Base-by-base conservation (phyloP, 495 filamentous ascomycete genomes). In the Aspergillus campestris region DNA sequence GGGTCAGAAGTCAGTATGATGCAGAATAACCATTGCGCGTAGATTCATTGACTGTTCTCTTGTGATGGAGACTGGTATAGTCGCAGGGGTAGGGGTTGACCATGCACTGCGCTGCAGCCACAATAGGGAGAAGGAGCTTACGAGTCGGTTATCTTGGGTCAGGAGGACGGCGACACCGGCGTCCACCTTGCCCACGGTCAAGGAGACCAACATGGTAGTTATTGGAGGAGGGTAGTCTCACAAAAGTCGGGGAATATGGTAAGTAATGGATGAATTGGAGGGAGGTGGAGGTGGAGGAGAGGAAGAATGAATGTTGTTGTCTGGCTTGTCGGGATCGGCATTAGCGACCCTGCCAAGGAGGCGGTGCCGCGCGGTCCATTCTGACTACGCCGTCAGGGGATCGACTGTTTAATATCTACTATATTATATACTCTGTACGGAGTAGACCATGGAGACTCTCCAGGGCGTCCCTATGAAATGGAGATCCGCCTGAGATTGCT, bases 121-220 rank as follows among this genome's bases (percentile, higher is more conserved):
- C 34, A 30, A 11, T 14, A 31, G 15, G 15, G 32, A 50, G 50
- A 53, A 56, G 47, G 31, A 52, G 65, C 81, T 64, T 80, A 96
- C 92, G 55, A 98, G 75, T 52, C 92, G 83, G 71, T 97, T 97
- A 70, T 98, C 92, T 56, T 95, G 85, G 32, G 92, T 98, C 46
- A 98, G 76, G 42, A 98, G 81, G 44, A 98, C 94, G 38, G 92
- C 94, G 56, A 98, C 89, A 65, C 92, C 92, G 55, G 92, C 92
- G 65, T 98, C 92, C 67, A 98, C 92, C 73, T 98, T 98, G 71
- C 92, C 92, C 61, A 98, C 94, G 35, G 92, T 98, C 61, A 98
- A 80, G 37, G 92, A 97, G 72, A 98, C 83, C 54, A 98, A 73
- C 94, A 97, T 98, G 14, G 52, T 79, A 55, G 47, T 34, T 27